phyloP scores from a whole-genome alignment of 2,329 filamentous ascomycete species.

The Aspergillus sojae region DNA sequence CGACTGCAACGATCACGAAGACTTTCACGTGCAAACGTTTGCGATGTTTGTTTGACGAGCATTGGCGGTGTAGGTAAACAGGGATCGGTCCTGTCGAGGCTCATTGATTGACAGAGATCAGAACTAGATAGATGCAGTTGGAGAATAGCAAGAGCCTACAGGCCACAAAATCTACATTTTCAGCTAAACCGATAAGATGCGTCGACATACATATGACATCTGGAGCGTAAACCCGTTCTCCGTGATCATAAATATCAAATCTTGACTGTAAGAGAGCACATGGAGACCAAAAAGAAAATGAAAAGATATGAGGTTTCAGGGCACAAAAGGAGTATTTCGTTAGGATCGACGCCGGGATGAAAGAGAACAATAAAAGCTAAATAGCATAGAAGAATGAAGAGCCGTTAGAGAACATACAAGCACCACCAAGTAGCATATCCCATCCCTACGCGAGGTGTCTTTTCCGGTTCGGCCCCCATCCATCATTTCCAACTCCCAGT shows the following conservation, averaged over 20 bases:
- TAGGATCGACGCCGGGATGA: conserved; percentile 35
- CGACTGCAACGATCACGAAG: background rate
- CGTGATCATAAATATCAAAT: conserved; percentile 20
- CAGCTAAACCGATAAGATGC: conserved; percentile 4
- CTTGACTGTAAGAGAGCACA: conserved; percentile 17
- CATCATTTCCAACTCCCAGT: conserved; percentile 42
- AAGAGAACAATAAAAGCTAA: conserved; percentile 42
- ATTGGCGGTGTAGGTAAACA: background rate
- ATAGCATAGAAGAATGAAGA: conserved; percentile 45
- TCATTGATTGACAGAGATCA: background rate
- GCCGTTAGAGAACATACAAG: conserved; percentile 41
- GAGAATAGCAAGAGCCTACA: background rate
- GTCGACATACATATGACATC: conserved; percentile 6
- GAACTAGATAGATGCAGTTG: background rate
- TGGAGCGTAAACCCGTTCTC: conserved; percentile 15
- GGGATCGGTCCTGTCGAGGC: background rate
- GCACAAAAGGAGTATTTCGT: conserved; percentile 28
- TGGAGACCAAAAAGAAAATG: conserved; percentile 19
- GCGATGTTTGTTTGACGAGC: background rate
- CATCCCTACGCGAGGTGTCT: conserved; percentile 32
- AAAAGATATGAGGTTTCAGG: conserved; percentile 29
- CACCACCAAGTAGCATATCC: conserved; percentile 35
- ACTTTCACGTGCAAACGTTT: background rate
- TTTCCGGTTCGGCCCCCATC: conserved; percentile 36
- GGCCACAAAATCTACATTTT: conserved; percentile 14